Evolutionary conservation across 306 rosid genomes (phyloP), one percentile per base, ranked within the genome.

Genomic region (Elaeagnus macrophylla): DNA sequence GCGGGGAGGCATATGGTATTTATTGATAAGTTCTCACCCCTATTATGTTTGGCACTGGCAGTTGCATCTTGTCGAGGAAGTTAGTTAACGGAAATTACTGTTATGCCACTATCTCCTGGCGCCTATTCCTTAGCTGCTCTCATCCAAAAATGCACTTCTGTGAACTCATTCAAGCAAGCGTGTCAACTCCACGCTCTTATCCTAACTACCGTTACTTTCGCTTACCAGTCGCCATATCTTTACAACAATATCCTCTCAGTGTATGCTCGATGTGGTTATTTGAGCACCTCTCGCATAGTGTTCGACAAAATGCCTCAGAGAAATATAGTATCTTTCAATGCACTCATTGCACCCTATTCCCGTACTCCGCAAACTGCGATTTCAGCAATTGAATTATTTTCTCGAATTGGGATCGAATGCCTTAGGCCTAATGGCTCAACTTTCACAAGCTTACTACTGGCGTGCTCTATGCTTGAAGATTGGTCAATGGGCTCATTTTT

Each of bases 221-320:
- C 20, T 61, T 51, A 59, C 10, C 64, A 39, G 6, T 62, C 85
- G 3, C 83, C 88, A 9, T 86, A 72, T 65, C 20, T 73, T 5
- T 53, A 57, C 84, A 90, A 86, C 84, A 86, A 77, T 61, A 66
- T 84, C 56, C 40, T 84, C 40, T 79, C 88, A 0, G 76, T 86
- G 88, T 90, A 90, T n/a, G 66, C 77, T 0, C 80, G 88, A 5
- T 75, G 81, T 8, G 82, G 84, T 39, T 77, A 84, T 0, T 13
- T 74, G 10, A 18, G 14, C 19, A 84, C 77, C 37, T 64, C 95
- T 16, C 78, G 39, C 39, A 51, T 57, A 54, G 59, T 86, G 83
- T 90, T 90, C 76, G 95, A 90, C 37, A 75, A 55, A 83, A 90
- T 86, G 95, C 84, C 91, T 39, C 81, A 51, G 0, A 76, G 88